A percentile compares a stretch with the other conserved stretches of the same genome.
Conservation (phyloP, 768 basidiomycete genomes). For the Kwoniella shandongensis region DNA sequence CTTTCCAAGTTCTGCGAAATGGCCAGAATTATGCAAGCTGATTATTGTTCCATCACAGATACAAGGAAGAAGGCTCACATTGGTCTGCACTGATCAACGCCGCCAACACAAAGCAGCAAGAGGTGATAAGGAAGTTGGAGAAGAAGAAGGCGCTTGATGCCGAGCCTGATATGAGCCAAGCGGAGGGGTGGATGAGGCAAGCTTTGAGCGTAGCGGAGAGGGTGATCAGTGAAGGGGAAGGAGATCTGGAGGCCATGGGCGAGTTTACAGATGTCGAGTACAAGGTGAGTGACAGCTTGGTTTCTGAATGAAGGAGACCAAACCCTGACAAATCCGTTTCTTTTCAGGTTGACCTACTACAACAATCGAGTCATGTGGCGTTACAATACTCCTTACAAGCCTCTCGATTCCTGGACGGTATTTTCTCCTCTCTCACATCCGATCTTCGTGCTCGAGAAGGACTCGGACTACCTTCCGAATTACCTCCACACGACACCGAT, state of each 20-base stretch:
- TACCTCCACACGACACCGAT: slow-evolving; percentile 15
- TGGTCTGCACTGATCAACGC: slow-evolving; percentile 34
- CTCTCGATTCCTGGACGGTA: slow-evolving; percentile 51
- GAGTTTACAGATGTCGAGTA: slow-evolving; percentile 51
- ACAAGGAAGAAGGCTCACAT: slow-evolving; percentile 37
- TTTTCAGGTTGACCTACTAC: slow-evolving; percentile 47
- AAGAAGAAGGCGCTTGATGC: slow-evolving; percentile 15
- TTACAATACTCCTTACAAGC: slow-evolving; percentile 48
- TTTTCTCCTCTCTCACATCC: slow-evolving; percentile 46
- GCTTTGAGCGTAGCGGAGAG: slow-evolving; percentile 53
- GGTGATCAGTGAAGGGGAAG: slow-evolving; percentile 30
- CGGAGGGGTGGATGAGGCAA: slow-evolving; percentile 47
- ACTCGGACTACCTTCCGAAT: slow-evolving; percentile 1
- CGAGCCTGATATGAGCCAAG: slow-evolving; percentile 24
- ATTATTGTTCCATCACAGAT: slow-evolving; percentile 20
- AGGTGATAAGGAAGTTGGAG: slow-evolving; percentile 23
- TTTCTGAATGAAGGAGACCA: not conserved
- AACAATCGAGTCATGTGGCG: slow-evolving; percentile 41
- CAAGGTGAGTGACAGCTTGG: slow-evolving; percentile 37
- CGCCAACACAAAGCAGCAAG: slow-evolving; percentile 34
- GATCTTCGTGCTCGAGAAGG: slow-evolving; percentile 44
- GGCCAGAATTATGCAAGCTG: not conserved
- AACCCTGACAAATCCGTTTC: not conserved
- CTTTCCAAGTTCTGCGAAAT: not conserved
- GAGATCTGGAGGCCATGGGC: slow-evolving; percentile 35